Conservation (phyloP, 257 asterid genomes). For the Anisodus acutangulus region DNA sequence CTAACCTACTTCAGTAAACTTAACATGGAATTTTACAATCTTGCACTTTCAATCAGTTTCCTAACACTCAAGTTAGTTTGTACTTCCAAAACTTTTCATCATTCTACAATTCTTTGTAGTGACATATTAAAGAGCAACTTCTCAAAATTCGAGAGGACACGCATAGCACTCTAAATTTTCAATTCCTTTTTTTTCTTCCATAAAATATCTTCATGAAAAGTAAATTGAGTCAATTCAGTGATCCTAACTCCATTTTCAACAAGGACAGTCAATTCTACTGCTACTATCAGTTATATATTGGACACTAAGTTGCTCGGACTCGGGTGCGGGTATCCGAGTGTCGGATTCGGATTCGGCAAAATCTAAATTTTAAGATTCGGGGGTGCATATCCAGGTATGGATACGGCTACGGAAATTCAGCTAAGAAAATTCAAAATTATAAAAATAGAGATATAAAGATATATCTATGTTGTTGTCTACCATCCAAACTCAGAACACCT, state of each 20-base stretch:
- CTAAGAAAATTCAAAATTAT: too few species aligned
- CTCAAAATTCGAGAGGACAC: neutral
- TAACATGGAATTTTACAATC: neutral
- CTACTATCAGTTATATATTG: neutral
- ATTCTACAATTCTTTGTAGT: neutral
- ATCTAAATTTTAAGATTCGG: too few species aligned
- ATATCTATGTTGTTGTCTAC: too few species aligned
- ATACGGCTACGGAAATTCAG: too few species aligned
- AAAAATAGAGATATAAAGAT: too few species aligned
- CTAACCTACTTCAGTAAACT: neutral
- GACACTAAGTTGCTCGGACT: too few species aligned
- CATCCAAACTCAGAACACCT: too few species aligned
- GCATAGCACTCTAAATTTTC: neutral
- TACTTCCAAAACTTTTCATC: neutral
- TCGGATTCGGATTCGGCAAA: too few species aligned
- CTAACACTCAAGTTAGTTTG: neutral
- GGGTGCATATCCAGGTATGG: too few species aligned
- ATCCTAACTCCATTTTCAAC: neutral
- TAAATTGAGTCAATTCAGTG: neutral
- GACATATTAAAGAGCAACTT: constrained; percentile 7
- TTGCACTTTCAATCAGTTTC: constrained; percentile 15
- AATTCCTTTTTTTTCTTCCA: neutral
- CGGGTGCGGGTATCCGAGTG: too few species aligned
- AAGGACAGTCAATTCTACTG: neutral
- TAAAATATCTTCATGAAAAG: neutral